Evolutionary conservation across 2,329 filamentous ascomycete genomes (phyloP), one percentile per base, ranked within the genome.

Genomic region (Juglanconis juglandina): DNA sequence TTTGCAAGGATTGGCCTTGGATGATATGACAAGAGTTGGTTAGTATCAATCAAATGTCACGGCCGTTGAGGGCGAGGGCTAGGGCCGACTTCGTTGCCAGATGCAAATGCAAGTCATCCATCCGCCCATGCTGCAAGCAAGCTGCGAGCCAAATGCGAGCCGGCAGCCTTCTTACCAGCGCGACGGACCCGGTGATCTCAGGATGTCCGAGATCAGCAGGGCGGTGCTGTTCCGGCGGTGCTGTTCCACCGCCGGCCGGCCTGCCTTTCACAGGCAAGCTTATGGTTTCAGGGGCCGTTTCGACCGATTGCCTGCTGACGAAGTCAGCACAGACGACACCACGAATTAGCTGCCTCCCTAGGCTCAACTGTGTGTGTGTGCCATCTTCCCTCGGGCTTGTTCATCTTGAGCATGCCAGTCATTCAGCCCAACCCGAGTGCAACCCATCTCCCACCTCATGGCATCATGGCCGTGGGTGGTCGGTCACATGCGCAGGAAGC

Each of bases 261-360:
- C 33, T 49, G 42, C 32, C 33, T 49, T 24, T 39, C 17, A 48
- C 35, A 7, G 11, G 54, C 49, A 58, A 58, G 53, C 50, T 32
- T 46, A 42, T 53, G 24, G 56, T 62, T 62, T 63, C 59, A 62
- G 56, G 30, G 56, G 30, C 56, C 53, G 62, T 62, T 62, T 62
- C 62, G 59, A 56, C 14, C 39, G 56, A 53, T 32, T 44, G 46
- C 44, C 35, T 32, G 35, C 35, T 11, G 41, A 42, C 11, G n/a
- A 34, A 13, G 54, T 37, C 58, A 37, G 46, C 53, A 56, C 49
- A 53, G 59, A 58, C 49, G 47, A 62, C 39, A 48, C 37, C 49
- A 52, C 47, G 5, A 53, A 34, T 32, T 37, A 42, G 13, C 35
- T 30, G 11, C n/a, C n/a, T 33, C 41, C 14, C 46, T 24, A 42